Base-by-base conservation (phyloP, 176 grass and related monocot species). In the Ananas comosus region DNA sequence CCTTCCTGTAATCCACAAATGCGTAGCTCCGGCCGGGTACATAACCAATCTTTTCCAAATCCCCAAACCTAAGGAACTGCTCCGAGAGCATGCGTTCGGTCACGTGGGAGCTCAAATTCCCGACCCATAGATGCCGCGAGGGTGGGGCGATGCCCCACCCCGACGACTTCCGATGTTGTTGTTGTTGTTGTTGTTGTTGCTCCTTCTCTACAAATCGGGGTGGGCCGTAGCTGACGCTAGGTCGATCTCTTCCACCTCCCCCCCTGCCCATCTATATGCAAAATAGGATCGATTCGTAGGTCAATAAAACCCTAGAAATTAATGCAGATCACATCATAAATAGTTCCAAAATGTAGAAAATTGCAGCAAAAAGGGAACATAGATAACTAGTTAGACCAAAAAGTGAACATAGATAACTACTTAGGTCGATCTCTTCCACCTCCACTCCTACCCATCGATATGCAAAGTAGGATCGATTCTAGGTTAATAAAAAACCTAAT, bases 91-190 rank as follows among this genome's bases (percentile, higher is more conserved):
- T 69, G 51, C 76, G 79, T 48, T 80, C 74, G 2, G 74, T 78
- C 68, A 88, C 84, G 63, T 70, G 14, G 0, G 79, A 72, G 4
- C 72, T 74, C 72, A 99, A 77, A 73, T 91, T 83, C 21, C 93
- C 93, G 4, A 97, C 86, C 93, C 93, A 97, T 5, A 97, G 81
- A 74, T 90, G 86, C 47, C 89, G 77, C 23, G 94, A 99, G 52
- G 89, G 89, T 59, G 89, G 93, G 50, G 76, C 86, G 28, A 83
- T 69, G n/a, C 86, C 84, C 70, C 89, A 88, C 25, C 86, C 86
- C 16, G 85, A 90, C 47, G 66, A 64, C 67, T 72, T 67, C 4
- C 75, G 78, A 42, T 42, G 33, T 42, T 42, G 33, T 51, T 70
- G 58, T 13, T 48, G 22, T 23, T 23, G 22, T 23, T 23, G 22